phyloP scores from a whole-genome alignment of 1,284 basidiomycete species.

The Quambalaria eucalypti region DNA sequence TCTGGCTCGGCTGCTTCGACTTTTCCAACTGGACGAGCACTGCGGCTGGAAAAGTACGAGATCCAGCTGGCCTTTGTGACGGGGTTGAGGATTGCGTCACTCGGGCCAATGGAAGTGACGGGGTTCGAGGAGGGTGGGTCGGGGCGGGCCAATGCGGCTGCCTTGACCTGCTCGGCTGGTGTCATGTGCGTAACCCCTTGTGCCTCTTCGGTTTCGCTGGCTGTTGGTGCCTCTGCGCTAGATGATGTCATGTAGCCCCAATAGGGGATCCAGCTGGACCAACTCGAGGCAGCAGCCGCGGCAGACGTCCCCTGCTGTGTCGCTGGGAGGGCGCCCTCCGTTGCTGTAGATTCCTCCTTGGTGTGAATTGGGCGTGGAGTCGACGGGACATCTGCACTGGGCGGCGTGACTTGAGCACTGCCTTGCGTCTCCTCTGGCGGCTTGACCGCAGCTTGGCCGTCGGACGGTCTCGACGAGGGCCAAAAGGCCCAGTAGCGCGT shows the following conservation, averaged over 20 bases:
- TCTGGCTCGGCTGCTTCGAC: constrained; percentile 14
- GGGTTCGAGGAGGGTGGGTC: constrained; percentile 4
- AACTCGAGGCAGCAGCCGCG: not conserved
- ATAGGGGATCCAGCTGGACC: constrained; percentile 2
- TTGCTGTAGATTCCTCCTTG: not conserved
- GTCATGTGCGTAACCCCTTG: constrained; percentile 7
- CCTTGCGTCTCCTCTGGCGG: not conserved
- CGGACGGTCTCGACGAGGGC: no score
- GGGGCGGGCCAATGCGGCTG: constrained; percentile 25
- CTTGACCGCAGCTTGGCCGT: not conserved
- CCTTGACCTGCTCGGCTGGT: constrained; percentile 40
- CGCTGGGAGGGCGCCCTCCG: no score
- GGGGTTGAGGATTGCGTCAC: constrained; percentile 28
- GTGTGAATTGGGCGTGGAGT: not conserved
- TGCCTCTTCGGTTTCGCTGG: not conserved
- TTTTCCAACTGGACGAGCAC: constrained; percentile 10
- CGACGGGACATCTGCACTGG: not conserved
- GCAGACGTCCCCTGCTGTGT: not conserved
- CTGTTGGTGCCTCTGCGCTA: no score
- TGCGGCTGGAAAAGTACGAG: constrained; percentile 28
- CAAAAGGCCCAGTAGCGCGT: no score
- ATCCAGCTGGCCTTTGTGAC: constrained; percentile 30
- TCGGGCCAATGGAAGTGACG: constrained; percentile 13
- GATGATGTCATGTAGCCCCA: no score
- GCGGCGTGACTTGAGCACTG: no score